Base-by-base conservation (phyloP, 495 filamentous ascomycete species). In the Haplographium delicatum region DNA sequence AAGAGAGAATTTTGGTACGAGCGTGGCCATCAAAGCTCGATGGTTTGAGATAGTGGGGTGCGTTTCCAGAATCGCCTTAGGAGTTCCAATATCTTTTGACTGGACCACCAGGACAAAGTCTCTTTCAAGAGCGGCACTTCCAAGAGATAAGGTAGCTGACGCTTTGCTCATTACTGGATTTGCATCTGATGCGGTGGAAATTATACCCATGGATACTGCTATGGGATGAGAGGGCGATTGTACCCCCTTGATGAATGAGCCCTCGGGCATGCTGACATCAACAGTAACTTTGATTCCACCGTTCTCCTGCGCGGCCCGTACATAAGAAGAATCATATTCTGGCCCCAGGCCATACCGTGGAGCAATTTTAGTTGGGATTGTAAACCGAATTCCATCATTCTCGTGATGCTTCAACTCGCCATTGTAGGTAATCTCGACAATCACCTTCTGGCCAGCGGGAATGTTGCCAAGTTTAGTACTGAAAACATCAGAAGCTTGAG, bases 141-240 rank as follows among this genome's bases (percentile, higher is more conserved):
- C 60, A 16, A 83, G 63, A 1, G 75, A 70, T 3, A 88, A 61
- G 0, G 72, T 83, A 11, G 82, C 84, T 24, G 79, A 84, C 0
- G 81, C 82, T 56, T 72, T 75, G 7, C 68, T 72, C 53, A 80
- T 78, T 13, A 61, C 58, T 19, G 67, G 61, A 24, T 66, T 62
- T n/a, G 57, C 57, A 3, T 58, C 55, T 3, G 67, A 46, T 0
- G 68, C 63, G 2, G 61, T 58, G 6, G 81, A 82, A 4, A 70
- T 73, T 19, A 70, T 76, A 6, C 83, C 85, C 27, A 87, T 66
- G 0, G 72, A 71, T 5, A 87, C 73, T 1, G 79, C 68, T 44
- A 88, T 81, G 3, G 79, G 80, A 55, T 88, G 85, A n/a, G 72
- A 79, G 1, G 83, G 82, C 0, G 79, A 84, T 51, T 79, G 76